Evolutionary conservation across 1,284 basidiomycete genomes (phyloP).

Genomic region (Porogramme epimiltina): DNA sequence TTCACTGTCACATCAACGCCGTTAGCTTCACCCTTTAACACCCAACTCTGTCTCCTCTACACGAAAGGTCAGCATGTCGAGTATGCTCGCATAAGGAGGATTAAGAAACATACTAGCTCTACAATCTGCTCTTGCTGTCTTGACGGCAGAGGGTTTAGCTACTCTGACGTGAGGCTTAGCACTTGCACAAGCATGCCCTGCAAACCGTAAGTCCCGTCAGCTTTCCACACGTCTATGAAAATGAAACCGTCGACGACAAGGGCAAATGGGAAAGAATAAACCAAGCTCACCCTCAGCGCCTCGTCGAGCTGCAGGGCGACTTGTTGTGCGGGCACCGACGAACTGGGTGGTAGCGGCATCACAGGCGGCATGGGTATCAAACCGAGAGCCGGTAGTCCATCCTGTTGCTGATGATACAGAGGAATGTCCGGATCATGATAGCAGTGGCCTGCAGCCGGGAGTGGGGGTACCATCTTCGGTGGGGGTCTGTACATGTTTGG

Average conservation of each 20-base stretch:
- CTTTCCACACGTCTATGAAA: too few relatives aligned
- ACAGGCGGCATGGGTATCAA: conserved; percentile 26
- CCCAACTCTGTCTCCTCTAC: too few relatives aligned
- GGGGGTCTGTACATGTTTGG: conserved; percentile 31
- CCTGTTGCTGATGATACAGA: conserved; percentile 28
- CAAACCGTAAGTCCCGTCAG: conserved; percentile 4
- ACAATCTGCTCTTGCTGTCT: conserved; percentile 85
- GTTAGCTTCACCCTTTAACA: too few relatives aligned
- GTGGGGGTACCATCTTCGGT: conserved; percentile 37
- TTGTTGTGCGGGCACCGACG: too few relatives aligned
- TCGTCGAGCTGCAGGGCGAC: conserved; percentile 32
- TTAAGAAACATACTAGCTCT: conserved; percentile 68
- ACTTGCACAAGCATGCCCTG: conserved; percentile 90
- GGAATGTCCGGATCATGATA: conserved; percentile 47
- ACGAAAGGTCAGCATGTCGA: too few relatives aligned
- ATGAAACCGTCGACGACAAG: too few relatives aligned
- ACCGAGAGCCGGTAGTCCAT: not conserved
- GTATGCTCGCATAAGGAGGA: too few relatives aligned
- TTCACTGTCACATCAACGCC: too few relatives aligned
- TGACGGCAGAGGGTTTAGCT: conserved; percentile 85
- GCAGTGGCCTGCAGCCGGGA: not conserved
- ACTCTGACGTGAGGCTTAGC: conserved; percentile 81
- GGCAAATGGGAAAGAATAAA: too few relatives aligned
- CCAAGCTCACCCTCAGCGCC: conserved; percentile 19
- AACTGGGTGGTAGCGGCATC: conserved; percentile 26